A percentile compares a stretch with the other conserved stretches of the same genome.
Conservation (phyloP, 2,329 filamentous ascomycete species). For the Diaporthe capsici region DNA sequence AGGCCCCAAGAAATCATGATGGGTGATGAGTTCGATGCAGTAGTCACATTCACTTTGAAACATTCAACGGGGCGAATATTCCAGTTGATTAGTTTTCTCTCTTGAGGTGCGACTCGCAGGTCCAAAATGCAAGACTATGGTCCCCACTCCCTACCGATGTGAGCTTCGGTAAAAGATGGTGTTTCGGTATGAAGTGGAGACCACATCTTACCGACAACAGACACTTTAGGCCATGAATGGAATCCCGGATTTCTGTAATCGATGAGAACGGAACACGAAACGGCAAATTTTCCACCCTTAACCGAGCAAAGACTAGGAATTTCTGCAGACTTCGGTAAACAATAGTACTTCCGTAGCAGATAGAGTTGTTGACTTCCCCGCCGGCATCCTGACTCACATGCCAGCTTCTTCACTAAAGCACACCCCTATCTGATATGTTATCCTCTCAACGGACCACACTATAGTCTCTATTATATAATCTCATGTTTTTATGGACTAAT, state of each 20-base stretch:
- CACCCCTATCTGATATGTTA: too few species aligned
- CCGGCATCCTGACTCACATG: too few species aligned
- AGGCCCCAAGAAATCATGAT: neutral
- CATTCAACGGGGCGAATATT: neutral
- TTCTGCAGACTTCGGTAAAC: too few species aligned
- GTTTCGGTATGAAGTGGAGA: neutral
- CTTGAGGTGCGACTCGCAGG: neutral
- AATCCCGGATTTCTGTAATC: neutral
- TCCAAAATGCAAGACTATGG: neutral
- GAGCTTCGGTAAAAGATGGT: neutral
- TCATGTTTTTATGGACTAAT: neutral
- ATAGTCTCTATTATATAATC: too few species aligned
- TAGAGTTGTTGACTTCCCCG: too few species aligned
- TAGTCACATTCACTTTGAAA: neutral
- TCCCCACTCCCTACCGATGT: neutral
- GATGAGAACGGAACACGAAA: neutral
- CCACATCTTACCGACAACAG: neutral
- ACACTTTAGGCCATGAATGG: neutral
- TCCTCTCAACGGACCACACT: too few species aligned
- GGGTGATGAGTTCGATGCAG: neutral
- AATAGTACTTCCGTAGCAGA: too few species aligned
- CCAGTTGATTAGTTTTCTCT: neutral
- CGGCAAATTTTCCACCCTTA: neutral
- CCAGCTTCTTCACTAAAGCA: too few species aligned
- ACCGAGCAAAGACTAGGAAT: too few species aligned